These are phyloP conservation scores for Starmerella khaoyaiensis DNA, from an alignment of 805 yeast genomes.

Conservation along the genomic window DNA sequence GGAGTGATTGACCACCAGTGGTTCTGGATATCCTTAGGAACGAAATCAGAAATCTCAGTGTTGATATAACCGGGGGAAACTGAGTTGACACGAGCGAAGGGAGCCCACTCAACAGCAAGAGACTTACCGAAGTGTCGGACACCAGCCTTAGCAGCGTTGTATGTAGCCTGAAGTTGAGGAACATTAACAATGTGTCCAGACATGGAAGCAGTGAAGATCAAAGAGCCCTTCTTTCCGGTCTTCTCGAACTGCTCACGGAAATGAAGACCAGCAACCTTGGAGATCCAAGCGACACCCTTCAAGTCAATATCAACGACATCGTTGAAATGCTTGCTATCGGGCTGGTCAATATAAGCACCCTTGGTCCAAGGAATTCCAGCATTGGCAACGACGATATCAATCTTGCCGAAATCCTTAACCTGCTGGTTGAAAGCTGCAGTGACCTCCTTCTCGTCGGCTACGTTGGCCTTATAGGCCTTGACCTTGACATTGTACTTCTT, in stretches of 20 bases:
- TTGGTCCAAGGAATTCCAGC: constrained; percentile 79
- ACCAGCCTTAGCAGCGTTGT: constrained; percentile 80
- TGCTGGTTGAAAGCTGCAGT: constrained; percentile 38
- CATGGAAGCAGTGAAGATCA: constrained; percentile 80
- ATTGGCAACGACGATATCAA: constrained; percentile 77
- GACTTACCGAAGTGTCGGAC: constrained; percentile 64
- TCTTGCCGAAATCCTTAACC: constrained; percentile 57
- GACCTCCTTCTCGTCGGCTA: constrained; percentile 40
- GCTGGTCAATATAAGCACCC: constrained; percentile 42
- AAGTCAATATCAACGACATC: constrained; percentile 62
- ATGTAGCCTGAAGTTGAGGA: constrained; percentile 77
- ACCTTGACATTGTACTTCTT: constrained; percentile 46
- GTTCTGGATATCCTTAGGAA: constrained; percentile 35
- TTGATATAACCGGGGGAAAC: constrained; percentile 78
- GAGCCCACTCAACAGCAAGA: constrained; percentile 80
- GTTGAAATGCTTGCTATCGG: constrained; percentile 50
- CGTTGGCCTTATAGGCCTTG: constrained; percentile 52
- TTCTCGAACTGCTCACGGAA: constrained; percentile 44
- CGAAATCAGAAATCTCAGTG: constrained; percentile 48
- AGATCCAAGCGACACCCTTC: constrained; percentile 68
- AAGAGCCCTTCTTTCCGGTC: constrained; percentile 48
- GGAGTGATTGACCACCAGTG: constrained; percentile 35
- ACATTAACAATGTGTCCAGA: constrained; percentile 76
- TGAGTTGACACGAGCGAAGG: constrained; percentile 72
- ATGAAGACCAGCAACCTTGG: constrained; percentile 57